Evolutionary conservation across 2,329 filamentous ascomycete species (phyloP), one percentile per base, ranked within the genome.

Genomic region (Tolypocladium cylindrosporum): DNA sequence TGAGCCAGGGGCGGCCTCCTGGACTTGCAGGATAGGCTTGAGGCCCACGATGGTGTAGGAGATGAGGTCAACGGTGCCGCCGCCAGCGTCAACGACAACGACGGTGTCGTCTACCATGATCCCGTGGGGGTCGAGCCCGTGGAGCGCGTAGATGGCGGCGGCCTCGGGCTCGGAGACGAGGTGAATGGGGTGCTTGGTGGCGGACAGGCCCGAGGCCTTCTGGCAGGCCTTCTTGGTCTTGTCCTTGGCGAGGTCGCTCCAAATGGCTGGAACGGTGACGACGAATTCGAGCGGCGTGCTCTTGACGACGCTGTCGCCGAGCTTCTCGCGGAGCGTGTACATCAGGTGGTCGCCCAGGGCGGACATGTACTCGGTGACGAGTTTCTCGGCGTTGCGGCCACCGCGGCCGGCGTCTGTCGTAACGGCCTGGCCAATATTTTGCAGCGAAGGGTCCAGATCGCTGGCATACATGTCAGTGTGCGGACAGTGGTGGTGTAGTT

Each of bases 201-300:
- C 59, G 4, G 65, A 69, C 4, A 74, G 63, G 10, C 67, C 68
- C 1, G 64, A 62, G 16, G 74, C 72, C 13, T 64, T 66, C 58
- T 74, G 65, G 48, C 74, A 77, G 19, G 78, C 78, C 55, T 73
- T 69, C 52, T 71, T 69, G 1, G 78, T 83, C 59, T 74, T 75
- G 43, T 79, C 71, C 52, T 79, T 81, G 56, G 79, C 78, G 6
- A 73, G 67, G 48, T 82, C 79, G 52, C 74, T 79, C 81, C 80
- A 84, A 8, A 83, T 78, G 7, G 80, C 79, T 1, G 81, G 81
- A 0, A 83, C 79, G 0, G 80, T 81, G 51, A 83, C 66, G 51
- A 83, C 74, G 55, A 81, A 80, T 57, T 81, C 73, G 7, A 80
- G 67, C 1, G 74, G 69, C 0, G 70, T 79, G 51, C 63, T 73